Evolutionary conservation across 345 rosid genomes (phyloP).

Genomic region (Acer negundo): DNA sequence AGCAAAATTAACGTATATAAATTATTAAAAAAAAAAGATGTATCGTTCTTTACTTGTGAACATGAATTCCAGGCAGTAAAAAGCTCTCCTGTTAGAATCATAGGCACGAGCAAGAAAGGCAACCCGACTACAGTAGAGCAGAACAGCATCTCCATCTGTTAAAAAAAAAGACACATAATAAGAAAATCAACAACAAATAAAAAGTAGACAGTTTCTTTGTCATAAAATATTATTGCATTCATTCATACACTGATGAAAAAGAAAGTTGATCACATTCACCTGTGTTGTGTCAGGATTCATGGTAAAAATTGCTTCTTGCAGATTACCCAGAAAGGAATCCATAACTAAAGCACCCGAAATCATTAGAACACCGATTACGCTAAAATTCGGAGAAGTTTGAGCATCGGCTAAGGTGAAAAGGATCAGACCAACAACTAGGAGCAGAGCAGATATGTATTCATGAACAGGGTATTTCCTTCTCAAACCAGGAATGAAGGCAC

Average conservation of each 20-base stretch:
- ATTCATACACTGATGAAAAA: neutral
- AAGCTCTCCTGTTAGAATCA: constrained; percentile 84
- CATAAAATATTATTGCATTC: constrained; percentile 7
- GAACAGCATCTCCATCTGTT: constrained; percentile 83
- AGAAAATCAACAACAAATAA: neutral
- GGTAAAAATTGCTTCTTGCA: constrained; percentile 91
- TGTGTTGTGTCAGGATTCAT: constrained; percentile 86
- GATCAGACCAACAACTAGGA: constrained; percentile 73
- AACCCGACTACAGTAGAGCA: constrained; percentile 82
- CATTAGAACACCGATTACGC: constrained; percentile 72
- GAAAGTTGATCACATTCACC: constrained; percentile 32
- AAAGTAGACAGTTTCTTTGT: neutral
- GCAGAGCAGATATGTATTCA: constrained; percentile 77
- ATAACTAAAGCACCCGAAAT: constrained; percentile 73
- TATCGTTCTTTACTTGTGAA: constrained; percentile 50
- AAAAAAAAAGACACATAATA: neutral
- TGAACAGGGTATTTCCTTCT: constrained; percentile 75
- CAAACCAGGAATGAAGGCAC: constrained; percentile 84
- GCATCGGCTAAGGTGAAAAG: constrained; percentile 90
- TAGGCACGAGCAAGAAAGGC: constrained; percentile 76
- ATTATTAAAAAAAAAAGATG: neutral
- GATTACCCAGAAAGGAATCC: constrained; percentile 87
- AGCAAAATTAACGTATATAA: no score
- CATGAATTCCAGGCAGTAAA: constrained; percentile 82
- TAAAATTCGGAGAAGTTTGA: constrained; percentile 73